Percentiles rank a stretch among this genome's conserved stretches.
These are phyloP conservation scores for Hypoxylon sp. DNA, from an alignment of 2,329 filamentous ascomycete genomes.

Conservation along the genomic window DNA sequence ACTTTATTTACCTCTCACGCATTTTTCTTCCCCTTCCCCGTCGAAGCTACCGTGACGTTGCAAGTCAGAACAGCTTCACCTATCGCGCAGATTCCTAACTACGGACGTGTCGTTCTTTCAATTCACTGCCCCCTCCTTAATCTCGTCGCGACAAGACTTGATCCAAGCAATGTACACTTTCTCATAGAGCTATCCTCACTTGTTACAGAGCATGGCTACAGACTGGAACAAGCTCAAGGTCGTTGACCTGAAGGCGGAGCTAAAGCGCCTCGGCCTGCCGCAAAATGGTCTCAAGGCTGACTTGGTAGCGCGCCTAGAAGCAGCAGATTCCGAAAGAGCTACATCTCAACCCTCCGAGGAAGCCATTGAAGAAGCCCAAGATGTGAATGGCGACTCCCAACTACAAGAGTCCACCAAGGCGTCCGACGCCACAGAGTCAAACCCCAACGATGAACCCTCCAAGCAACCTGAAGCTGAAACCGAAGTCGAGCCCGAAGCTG, in stretches of 20 bases:
- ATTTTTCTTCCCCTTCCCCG: neutral
- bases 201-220: conserved; percentile 58
- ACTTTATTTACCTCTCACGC: conserved; percentile 2
- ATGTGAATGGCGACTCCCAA: conserved; percentile 39
- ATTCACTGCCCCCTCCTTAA: neutral
- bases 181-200: conserved; percentile 21
- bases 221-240: conserved; percentile 77
- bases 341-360: conserved; percentile 35
- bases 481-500: conserved; percentile 34
- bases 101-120: conserved; percentile 12
- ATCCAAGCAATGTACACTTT: conserved; percentile 42
- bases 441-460: conserved; percentile 18
- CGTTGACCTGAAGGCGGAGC: conserved; percentile 79
- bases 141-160: conserved; percentile 20
- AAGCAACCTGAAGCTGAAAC: conserved; percentile 31
- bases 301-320: conserved; percentile 74
- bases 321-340: conserved; percentile 52
- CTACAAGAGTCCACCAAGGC: conserved; percentile 34
- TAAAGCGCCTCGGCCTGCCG: conserved; percentile 79
- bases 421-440: conserved; percentile 24
- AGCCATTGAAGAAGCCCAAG: conserved; percentile 36
- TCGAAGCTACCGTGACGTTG: neutral
- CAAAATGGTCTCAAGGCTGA: conserved; percentile 80
- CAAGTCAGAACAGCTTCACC: conserved; percentile 2
- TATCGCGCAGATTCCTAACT: neutral